These are phyloP conservation scores for Teunomyces kruisii DNA, from an alignment of 805 yeast genomes.

Conservation along the genomic window DNA sequence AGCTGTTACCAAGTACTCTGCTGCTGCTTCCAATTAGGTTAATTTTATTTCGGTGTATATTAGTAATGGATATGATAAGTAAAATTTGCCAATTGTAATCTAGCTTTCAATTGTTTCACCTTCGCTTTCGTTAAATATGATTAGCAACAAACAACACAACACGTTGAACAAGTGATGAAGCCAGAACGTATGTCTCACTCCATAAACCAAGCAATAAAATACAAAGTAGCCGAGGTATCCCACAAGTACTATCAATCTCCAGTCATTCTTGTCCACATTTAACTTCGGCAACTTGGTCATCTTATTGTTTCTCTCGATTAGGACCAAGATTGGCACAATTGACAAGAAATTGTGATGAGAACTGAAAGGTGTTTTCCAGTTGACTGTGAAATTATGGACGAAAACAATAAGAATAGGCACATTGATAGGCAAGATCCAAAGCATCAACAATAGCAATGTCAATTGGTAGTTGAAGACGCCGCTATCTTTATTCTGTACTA, in stretches of 20 bases:
- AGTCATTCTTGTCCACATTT: not conserved
- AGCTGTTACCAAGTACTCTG: slow-evolving; percentile 95
- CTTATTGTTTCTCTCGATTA: slow-evolving; percentile 55
- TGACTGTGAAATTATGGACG: slow-evolving; percentile 71
- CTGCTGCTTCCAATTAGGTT: slow-evolving; percentile 55
- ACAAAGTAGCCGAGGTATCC: slow-evolving; percentile 43
- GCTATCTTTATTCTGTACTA: slow-evolving; percentile 9
- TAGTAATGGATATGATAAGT: slow-evolving; percentile 9
- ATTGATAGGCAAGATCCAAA: slow-evolving; percentile 78
- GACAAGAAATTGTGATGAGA: slow-evolving; percentile 85
- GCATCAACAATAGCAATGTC: slow-evolving; percentile 64
- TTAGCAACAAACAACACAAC: slow-evolving; percentile 50
- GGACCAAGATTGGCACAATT: slow-evolving; percentile 65
- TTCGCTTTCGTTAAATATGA: slow-evolving; percentile 6
- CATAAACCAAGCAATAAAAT: slow-evolving; percentile 66
- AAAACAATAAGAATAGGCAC: slow-evolving; percentile 79
- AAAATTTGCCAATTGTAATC: not conserved
- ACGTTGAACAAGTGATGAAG: slow-evolving; percentile 74
- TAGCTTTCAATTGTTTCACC: not conserved
- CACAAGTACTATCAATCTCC: slow-evolving; percentile 3
- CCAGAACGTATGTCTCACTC: slow-evolving; percentile 82
- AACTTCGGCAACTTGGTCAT: slow-evolving; percentile 45
- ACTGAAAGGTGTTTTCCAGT: slow-evolving; percentile 81
- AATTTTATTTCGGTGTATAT: slow-evolving; percentile 14
- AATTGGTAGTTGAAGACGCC: slow-evolving; percentile 56